Percentiles rank a stretch among this genome's conserved stretches.
These are phyloP conservation scores for Saturnispora ahearnii DNA, from an alignment of 805 yeast genomes.

Conservation along the genomic window DNA sequence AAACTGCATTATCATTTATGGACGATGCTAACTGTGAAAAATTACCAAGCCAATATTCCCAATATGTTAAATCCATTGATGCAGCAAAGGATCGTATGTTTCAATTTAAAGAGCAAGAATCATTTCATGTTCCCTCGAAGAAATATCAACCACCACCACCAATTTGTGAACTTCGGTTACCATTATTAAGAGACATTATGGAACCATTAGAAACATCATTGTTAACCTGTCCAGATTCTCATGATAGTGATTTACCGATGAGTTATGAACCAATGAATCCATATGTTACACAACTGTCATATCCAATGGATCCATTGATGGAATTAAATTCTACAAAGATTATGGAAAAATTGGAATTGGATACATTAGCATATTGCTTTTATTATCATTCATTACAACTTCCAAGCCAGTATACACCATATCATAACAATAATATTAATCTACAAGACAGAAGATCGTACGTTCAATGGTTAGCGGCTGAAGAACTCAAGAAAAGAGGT, in stretches of 20 bases:
- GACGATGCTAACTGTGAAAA: slow-evolving; percentile 19
- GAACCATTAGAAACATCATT: slow-evolving; percentile 67
- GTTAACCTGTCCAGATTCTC: slow-evolving; percentile 86
- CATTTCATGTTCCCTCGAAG: slow-evolving; percentile 7
- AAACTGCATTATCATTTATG: neutral
- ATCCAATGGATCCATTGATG: slow-evolving; percentile 78
- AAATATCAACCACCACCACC: slow-evolving; percentile 2
- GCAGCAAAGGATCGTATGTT: slow-evolving; percentile 25
- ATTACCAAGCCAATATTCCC: slow-evolving; percentile 21
- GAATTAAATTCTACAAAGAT: slow-evolving; percentile 53
- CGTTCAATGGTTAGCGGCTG: slow-evolving; percentile 24
- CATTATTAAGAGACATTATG: slow-evolving; percentile 44
- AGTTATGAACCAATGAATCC: slow-evolving; percentile 66
- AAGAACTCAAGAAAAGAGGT: slow-evolving; percentile 17
- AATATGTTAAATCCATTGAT: slow-evolving; percentile 23
- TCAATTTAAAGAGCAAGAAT: slow-evolving; percentile 10
- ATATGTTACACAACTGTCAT: slow-evolving; percentile 82
- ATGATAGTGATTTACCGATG: slow-evolving; percentile 79
- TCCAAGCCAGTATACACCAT: slow-evolving; percentile 5
- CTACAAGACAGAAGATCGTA: slow-evolving; percentile 30
- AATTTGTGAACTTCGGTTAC: slow-evolving; percentile 38
- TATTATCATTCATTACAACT: slow-evolving; percentile 46
- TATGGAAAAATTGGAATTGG: slow-evolving; percentile 67
- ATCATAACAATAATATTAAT: slow-evolving; percentile 20
- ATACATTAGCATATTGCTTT: slow-evolving; percentile 85